phyloP scores from a whole-genome alignment of 129 eudicot species.

The Tagetes erecta region DNA sequence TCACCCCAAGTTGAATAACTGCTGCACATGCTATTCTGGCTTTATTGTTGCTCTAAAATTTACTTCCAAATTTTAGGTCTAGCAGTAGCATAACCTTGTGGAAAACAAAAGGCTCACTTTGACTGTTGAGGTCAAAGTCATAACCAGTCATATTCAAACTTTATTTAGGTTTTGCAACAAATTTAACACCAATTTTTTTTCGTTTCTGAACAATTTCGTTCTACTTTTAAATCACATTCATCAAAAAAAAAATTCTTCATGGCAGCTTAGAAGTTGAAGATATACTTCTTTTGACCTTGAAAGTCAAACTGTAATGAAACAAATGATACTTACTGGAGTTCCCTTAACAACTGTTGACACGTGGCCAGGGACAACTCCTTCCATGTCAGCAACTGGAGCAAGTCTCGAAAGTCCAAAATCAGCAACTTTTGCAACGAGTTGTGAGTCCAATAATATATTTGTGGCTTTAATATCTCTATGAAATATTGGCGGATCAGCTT shows the following conservation, averaged over 20 bases:
- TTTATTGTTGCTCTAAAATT: not conserved
- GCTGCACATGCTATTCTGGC: not conserved
- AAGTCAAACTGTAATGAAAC: slow-evolving; percentile 17
- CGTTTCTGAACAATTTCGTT: not conserved
- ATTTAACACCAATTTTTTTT: not conserved
- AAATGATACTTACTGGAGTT: slow-evolving; percentile 62
- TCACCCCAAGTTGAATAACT: not conserved
- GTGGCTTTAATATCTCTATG: slow-evolving; percentile 94
- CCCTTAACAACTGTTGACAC: slow-evolving; percentile 94
- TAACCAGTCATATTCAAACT: slow-evolving; percentile 2
- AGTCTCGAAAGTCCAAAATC: slow-evolving; percentile 90
- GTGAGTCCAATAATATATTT: slow-evolving; percentile 73
- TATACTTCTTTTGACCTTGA: slow-evolving; percentile 19
- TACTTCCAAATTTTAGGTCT: not conserved
- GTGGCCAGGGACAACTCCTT: slow-evolving; percentile 68
- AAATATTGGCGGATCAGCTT: slow-evolving; percentile 93
- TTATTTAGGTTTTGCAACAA: not conserved
- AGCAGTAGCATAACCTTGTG: slow-evolving; percentile 7
- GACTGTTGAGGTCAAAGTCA: slow-evolving; percentile 21
- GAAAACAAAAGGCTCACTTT: not conserved
- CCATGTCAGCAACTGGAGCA: slow-evolving; percentile 79
- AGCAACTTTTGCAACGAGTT: slow-evolving; percentile 72
- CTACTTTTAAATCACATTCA: not conserved
- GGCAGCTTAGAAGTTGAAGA: slow-evolving; percentile 11
- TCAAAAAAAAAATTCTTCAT: not conserved